phyloP scores from a whole-genome alignment of 2,329 filamentous ascomycete species.

The Trichothecium sympodiale region DNA sequence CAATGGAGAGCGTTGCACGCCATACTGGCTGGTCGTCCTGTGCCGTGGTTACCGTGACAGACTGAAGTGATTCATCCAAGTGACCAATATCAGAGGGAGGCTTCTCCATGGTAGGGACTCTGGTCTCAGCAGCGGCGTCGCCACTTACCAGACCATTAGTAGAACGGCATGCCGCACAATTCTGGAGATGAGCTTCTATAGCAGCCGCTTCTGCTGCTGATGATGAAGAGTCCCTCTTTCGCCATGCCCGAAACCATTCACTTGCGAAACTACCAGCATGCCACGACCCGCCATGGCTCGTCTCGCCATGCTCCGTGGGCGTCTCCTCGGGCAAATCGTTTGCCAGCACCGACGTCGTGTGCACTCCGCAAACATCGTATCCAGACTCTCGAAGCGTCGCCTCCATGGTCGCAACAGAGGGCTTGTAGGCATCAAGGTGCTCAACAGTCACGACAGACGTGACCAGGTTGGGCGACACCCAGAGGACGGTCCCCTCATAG shows the following conservation, averaged over 20 bases:
- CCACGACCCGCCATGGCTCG: slow-evolving; percentile 7
- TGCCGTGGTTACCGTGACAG: too few relatives aligned
- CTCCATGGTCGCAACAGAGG: slow-evolving; percentile 31
- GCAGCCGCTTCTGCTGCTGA: background rate
- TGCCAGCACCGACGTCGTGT: slow-evolving; percentile 21
- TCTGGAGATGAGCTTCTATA: background rate
- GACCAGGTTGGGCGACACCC: slow-evolving; percentile 60
- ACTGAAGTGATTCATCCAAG: too few relatives aligned
- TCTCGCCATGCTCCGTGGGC: slow-evolving; percentile 10
- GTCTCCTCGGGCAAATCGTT: slow-evolving; percentile 9
- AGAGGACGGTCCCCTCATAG: slow-evolving; percentile 34
- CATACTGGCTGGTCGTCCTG: slow-evolving; percentile 16
- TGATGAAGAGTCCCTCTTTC: background rate
- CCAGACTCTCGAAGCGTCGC: slow-evolving; percentile 42
- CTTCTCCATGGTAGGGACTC: too few relatives aligned
- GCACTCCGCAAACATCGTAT: slow-evolving; percentile 45
- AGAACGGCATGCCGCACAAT: too few relatives aligned
- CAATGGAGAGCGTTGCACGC: slow-evolving; percentile 46
- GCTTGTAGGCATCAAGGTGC: slow-evolving; percentile 30
- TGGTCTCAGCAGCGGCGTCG: too few relatives aligned
- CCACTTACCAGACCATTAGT: too few relatives aligned
- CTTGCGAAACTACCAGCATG: too few relatives aligned
- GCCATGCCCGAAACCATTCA: too few relatives aligned
- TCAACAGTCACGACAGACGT: slow-evolving; percentile 56
- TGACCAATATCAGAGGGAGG: too few relatives aligned